Evolutionary conservation across 75 land plant species (phyloP).

Genomic region (Cunninghamia lanceolata): DNA sequence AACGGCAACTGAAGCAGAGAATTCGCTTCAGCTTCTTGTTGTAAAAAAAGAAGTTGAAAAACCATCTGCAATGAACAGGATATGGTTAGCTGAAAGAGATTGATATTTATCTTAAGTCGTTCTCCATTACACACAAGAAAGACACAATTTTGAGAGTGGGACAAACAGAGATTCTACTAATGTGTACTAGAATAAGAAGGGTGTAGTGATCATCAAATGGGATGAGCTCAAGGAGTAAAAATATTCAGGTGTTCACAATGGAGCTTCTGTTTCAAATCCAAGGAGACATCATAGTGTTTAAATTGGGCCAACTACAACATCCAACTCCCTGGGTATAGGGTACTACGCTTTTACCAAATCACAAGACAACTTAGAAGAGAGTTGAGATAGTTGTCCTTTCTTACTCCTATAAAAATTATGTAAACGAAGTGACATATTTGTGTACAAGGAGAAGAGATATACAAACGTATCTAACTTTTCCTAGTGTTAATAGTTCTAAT

Average conservation of each 20-base stretch:
- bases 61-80: constrained; percentile 59
- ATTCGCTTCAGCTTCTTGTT: constrained; percentile 83
- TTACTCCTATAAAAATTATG: too few species aligned
- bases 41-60: constrained; percentile 88
- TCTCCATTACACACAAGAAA: not conserved
- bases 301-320: not conserved
- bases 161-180: not conserved
- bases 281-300: not conserved
- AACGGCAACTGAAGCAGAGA: constrained; percentile 69
- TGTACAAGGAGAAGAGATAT: too few species aligned
- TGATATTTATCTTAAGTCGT: not conserved
- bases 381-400: too few species aligned
- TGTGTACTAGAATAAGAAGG: not conserved
- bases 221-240: not conserved
- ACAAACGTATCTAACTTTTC: too few species aligned
- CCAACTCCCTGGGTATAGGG: too few species aligned
- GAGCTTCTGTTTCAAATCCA: not conserved
- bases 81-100: not conserved
- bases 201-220: not conserved
- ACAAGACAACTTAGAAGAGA: too few species aligned
- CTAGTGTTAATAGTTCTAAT: too few species aligned
- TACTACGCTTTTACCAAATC: too few species aligned
- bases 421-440: too few species aligned
- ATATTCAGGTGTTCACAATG: not conserved
- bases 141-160: not conserved